A percentile compares a stretch with the other conserved stretches of the same genome.
Conservation (phyloP, 2,329 filamentous ascomycete species). For the Pseudocercospora eumusae region DNA sequence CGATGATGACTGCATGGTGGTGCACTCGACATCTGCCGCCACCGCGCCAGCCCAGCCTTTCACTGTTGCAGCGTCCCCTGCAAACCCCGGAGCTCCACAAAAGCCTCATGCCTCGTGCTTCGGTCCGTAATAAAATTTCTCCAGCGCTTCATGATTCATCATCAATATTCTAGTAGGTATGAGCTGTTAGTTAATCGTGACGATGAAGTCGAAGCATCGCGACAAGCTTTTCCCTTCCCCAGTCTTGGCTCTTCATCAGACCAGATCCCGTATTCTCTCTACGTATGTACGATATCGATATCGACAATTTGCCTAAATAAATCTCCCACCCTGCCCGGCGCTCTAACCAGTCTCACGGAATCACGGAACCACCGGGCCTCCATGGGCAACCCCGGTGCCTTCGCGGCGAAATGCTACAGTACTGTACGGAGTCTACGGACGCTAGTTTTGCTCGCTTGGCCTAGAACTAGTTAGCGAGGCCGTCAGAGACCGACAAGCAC, state of each 20-base stretch:
- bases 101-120: neutral
- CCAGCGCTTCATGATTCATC: too few relatives aligned
- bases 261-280: too few relatives aligned
- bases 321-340: neutral
- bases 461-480: neutral
- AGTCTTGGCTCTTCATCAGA: neutral
- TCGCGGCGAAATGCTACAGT: neutral
- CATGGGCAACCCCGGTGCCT: constrained; percentile 1
- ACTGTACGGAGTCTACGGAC: too few relatives aligned
- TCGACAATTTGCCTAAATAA: neutral
- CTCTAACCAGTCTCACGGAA: neutral
- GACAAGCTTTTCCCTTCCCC: constrained; percentile 3
- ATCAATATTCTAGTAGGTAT: too few relatives aligned
- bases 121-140: neutral
- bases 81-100: constrained; percentile 4
- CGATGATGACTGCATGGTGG: neutral
- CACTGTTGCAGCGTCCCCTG: neutral
- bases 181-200: too few relatives aligned
- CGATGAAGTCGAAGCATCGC: neutral
- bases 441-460: neutral
- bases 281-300: too few relatives aligned
- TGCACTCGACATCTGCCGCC: neutral
- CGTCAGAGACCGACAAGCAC: constrained; percentile 6
- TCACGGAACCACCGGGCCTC: neutral
- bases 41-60: too few relatives aligned